Evolutionary conservation across 2,329 filamentous ascomycete genomes (phyloP).

Genomic region (Stachybotrys echinatus): DNA sequence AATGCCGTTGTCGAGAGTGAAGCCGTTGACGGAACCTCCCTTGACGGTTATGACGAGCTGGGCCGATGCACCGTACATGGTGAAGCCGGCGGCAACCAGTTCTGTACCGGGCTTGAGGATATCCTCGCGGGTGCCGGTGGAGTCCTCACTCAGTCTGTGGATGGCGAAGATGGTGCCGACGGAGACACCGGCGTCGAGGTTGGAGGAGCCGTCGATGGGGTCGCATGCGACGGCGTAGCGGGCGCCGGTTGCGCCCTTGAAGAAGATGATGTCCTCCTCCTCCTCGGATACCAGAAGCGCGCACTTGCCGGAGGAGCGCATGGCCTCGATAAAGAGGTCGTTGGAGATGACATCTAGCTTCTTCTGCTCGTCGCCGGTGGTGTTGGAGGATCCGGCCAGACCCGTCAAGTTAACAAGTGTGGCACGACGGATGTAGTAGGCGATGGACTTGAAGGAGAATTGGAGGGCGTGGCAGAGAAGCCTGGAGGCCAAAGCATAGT

Average conservation of each 20-base stretch:
- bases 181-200: slow-evolving; percentile 94
- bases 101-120: slow-evolving; percentile 86
- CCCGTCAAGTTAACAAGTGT: slow-evolving; percentile 94
- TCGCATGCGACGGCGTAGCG: slow-evolving; percentile 96
- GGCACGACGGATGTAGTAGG: slow-evolving; percentile 96
- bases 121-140: slow-evolving; percentile 73
- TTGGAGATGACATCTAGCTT: slow-evolving; percentile 99
- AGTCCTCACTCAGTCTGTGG: slow-evolving; percentile 79
- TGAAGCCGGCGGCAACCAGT: slow-evolving; percentile 93
- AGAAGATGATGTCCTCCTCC: slow-evolving; percentile 87
- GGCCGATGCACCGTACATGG: slow-evolving; percentile 97
- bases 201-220: slow-evolving; percentile 95
- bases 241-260: slow-evolving; percentile 68
- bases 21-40: slow-evolving; percentile 87
- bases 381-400: slow-evolving; percentile 90
- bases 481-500: too few species aligned
- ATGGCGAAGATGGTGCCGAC: slow-evolving; percentile 97
- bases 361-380: slow-evolving; percentile 96
- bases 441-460: slow-evolving; percentile 99
- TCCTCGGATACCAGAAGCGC: slow-evolving; percentile 95
- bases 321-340: slow-evolving; percentile 92
- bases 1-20: slow-evolving; percentile 92
- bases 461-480: slow-evolving; percentile 95
- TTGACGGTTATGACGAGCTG: slow-evolving; percentile 98
- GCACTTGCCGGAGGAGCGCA: slow-evolving; percentile 88